A percentile compares a stretch with the other conserved stretches of the same genome.
These are phyloP conservation scores for Pythium aphanidermatum DNA, from an alignment of 352 stramenopile species.

Conservation along the genomic window DNA sequence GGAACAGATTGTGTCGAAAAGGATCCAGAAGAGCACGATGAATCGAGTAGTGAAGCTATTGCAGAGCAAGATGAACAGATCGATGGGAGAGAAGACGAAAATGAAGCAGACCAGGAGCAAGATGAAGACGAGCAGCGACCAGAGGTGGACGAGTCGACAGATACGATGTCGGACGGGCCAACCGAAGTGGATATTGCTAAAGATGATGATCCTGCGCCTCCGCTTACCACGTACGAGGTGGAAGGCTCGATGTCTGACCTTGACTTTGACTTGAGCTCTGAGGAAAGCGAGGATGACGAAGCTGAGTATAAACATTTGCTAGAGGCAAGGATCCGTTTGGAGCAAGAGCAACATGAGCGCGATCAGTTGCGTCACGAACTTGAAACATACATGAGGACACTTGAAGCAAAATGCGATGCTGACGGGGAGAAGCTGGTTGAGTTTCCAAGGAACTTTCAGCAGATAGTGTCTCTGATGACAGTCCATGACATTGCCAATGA, in stretches of 20 bases:
- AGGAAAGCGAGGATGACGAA: constrained; percentile 8
- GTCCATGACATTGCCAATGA: constrained; percentile 30
- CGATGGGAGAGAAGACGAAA: not conserved
- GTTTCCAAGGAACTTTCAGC: constrained; percentile 57
- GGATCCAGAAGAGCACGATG: no score
- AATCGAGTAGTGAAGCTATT: no score
- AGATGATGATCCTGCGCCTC: no score
- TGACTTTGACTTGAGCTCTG: constrained; percentile 1
- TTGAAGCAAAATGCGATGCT: constrained; percentile 33
- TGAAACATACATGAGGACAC: constrained; percentile 34
- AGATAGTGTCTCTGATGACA: constrained; percentile 65
- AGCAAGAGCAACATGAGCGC: constrained; percentile 27
- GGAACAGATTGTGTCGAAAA: no score
- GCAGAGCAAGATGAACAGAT: not conserved
- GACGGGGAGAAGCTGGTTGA: constrained; percentile 40
- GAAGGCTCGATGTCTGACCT: not conserved
- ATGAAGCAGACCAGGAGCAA: not conserved
- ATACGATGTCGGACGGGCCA: not conserved
- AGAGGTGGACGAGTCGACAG: constrained; percentile 10
- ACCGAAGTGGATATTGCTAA: constrained; percentile 4
- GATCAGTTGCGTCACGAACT: constrained; percentile 38
- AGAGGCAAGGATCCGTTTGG: constrained; percentile 5
- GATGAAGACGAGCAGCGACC: constrained; percentile 1
- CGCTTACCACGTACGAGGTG: no score
- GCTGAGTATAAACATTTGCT: constrained; percentile 22